A percentile compares a stretch with the other conserved stretches of the same genome.
These are phyloP conservation scores for Rhododendron williamsianum DNA, from an alignment of 148 eudicot species.

Conservation along the genomic window DNA sequence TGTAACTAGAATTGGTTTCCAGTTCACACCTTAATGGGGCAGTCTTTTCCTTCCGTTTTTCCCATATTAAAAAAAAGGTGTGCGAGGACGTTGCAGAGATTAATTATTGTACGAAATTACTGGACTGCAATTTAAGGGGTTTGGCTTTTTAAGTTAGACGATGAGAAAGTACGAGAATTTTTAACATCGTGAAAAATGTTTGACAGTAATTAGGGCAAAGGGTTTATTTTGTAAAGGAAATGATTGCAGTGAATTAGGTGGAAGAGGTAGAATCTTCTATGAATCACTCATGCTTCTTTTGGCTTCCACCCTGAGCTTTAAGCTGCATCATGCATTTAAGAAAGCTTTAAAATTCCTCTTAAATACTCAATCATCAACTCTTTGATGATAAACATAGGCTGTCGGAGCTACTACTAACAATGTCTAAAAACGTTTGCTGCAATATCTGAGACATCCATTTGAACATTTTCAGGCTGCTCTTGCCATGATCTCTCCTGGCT, in stretches of 20 bases:
- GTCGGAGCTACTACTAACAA: background rate
- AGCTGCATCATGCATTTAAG: background rate
- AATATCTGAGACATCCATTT: conserved; percentile 13
- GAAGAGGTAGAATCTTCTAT: background rate
- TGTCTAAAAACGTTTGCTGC: background rate
- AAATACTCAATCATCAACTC: background rate
- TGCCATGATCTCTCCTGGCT: conserved; percentile 86
- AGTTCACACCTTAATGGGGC: background rate
- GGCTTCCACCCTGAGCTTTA: background rate
- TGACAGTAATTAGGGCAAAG: background rate
- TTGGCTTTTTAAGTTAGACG: background rate
- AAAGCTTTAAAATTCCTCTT: background rate
- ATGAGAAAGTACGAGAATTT: background rate
- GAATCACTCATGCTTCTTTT: background rate
- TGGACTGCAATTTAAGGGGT: background rate
- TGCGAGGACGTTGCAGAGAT: too few species aligned
- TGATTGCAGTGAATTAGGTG: background rate
- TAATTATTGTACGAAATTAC: background rate
- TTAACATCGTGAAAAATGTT: background rate
- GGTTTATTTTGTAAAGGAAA: background rate
- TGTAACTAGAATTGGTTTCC: background rate
- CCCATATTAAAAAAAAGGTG: too few species aligned
- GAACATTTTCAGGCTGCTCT: conserved; percentile 74
- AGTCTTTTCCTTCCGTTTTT: too few species aligned
- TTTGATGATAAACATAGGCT: background rate